A percentile compares a stretch with the other conserved stretches of the same genome.
These are phyloP conservation scores for Claviceps sp. DNA, from an alignment of 2,329 filamentous ascomycete genomes.

Conservation along the genomic window DNA sequence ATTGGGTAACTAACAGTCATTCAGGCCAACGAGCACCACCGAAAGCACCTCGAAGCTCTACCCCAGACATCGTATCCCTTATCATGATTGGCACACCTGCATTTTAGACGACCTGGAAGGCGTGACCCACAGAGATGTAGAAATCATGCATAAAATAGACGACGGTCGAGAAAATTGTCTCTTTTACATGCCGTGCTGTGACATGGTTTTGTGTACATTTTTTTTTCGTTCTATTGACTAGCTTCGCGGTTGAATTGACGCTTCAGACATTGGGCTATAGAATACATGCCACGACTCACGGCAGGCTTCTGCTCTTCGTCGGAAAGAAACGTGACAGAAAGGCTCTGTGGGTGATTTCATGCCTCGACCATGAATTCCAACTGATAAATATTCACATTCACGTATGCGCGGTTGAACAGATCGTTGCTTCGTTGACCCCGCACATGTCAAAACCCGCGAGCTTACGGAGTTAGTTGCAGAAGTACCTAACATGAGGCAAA, in stretches of 20 bases:
- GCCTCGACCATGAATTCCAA: too few species aligned
- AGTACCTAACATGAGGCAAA: too few species aligned
- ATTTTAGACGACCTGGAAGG: neutral
- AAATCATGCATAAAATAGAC: neutral
- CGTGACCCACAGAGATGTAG: neutral
- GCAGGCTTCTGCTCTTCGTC: too few species aligned
- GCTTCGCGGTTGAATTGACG: neutral
- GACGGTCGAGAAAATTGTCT: neutral
- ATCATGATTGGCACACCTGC: conserved; percentile 22
- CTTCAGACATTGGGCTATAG: neutral
- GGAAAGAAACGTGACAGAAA: too few species aligned
- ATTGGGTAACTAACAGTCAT: neutral
- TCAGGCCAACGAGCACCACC: conserved; percentile 83
- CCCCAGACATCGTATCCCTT: conserved; percentile 74
- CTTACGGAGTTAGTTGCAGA: too few species aligned
- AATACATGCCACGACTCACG: neutral
- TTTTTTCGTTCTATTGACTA: neutral
- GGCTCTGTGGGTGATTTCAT: neutral
- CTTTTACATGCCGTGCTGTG: neutral
- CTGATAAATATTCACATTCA: too few species aligned
- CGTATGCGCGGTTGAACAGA: too few species aligned
- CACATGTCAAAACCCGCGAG: too few species aligned
- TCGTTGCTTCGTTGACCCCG: too few species aligned
- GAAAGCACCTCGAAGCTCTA: conserved; percentile 69
- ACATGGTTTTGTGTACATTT: neutral